Conservation (phyloP, 192 early-diverging fungal species). For the Umbelopsis vinacea region DNA sequence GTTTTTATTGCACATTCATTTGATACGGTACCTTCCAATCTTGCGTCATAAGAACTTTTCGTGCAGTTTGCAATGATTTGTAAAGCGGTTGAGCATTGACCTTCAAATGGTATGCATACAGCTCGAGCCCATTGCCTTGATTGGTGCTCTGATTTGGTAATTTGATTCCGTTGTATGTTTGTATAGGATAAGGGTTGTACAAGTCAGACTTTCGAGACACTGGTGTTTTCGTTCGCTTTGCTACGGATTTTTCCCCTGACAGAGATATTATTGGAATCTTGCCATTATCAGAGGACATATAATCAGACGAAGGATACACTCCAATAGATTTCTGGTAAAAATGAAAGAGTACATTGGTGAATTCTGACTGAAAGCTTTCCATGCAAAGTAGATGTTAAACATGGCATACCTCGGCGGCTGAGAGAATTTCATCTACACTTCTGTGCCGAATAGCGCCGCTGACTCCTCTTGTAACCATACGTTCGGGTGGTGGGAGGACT, state of each 20-base stretch:
- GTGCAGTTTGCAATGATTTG: slow-evolving; percentile 61
- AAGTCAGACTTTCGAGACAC: slow-evolving; percentile 11
- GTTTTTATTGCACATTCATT: too few species aligned
- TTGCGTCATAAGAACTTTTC: slow-evolving; percentile 69
- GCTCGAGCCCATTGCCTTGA: slow-evolving; percentile 31
- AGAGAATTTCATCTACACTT: slow-evolving; percentile 62
- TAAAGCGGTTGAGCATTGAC: slow-evolving; percentile 56
- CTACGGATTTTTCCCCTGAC: neutral
- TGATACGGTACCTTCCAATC: slow-evolving; percentile 70
- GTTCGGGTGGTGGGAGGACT: slow-evolving; percentile 52
- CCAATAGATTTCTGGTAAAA: slow-evolving; percentile 11
- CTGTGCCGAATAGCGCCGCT: slow-evolving; percentile 61
- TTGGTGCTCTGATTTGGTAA: slow-evolving; percentile 26
- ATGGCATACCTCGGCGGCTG: slow-evolving; percentile 33
- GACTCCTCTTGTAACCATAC: slow-evolving; percentile 62
- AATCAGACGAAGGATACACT: slow-evolving; percentile 1
- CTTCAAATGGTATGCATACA: slow-evolving; percentile 41
- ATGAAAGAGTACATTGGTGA: neutral
- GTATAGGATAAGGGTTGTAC: slow-evolving; percentile 29
- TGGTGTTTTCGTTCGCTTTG: neutral
- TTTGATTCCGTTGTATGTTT: slow-evolving; percentile 39
- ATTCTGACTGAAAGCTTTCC: neutral
- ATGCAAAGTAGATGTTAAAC: neutral
- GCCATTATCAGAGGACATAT: neutral
- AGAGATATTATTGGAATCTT: neutral